Evolutionary conservation across 306 rosid species (phyloP).

Genomic region (Dalbergia cochinchinensis): DNA sequence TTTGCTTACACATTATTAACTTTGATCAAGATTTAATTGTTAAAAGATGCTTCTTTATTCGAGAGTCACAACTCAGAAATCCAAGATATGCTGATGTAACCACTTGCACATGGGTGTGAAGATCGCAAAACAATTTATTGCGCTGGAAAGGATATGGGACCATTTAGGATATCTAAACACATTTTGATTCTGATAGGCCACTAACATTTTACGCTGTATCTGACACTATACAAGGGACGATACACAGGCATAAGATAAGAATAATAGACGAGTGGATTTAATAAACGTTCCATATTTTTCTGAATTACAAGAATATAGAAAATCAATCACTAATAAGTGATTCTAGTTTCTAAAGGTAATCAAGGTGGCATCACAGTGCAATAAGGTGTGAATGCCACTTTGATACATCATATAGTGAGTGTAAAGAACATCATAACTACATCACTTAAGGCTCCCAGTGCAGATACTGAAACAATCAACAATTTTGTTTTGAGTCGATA

Average conservation of each 20-base stretch:
- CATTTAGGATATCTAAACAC: background rate
- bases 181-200: background rate
- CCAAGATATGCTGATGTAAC: conserved; percentile 46
- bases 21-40: conserved; percentile 8
- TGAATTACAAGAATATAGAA: background rate
- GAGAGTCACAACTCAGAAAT: conserved; percentile 26
- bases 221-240: background rate
- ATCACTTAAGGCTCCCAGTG: background rate
- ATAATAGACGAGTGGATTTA: background rate
- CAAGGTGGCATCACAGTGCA: too few species aligned
- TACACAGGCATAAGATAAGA: background rate
- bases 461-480: background rate
- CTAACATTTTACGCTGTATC: conserved; percentile 13
- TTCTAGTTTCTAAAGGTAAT: too few species aligned
- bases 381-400: too few species aligned
- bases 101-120: conserved; percentile 45
- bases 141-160: conserved; percentile 30
- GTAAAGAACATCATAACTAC: background rate
- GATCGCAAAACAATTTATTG: conserved; percentile 27
- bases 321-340: conserved; percentile 9
- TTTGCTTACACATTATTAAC: conserved; percentile 16
- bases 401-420: background rate
- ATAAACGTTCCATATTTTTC: background rate
- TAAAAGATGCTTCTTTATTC: conserved; percentile 40
- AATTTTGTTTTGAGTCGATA: background rate